Conservation (phyloP, 2,329 filamentous ascomycete species). For the Pseudogymnoascus sp. region DNA sequence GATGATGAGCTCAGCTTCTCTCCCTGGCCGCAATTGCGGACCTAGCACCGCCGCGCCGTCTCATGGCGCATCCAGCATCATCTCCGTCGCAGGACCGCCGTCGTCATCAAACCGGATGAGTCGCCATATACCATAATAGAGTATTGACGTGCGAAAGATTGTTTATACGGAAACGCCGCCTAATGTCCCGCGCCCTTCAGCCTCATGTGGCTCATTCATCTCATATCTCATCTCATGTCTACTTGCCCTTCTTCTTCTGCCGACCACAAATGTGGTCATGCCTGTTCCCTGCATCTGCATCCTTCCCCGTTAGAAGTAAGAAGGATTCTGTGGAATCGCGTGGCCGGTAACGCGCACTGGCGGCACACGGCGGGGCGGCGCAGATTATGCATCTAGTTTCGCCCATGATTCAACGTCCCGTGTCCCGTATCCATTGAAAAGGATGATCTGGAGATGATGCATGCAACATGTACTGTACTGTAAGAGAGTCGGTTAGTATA, state of each 20-base stretch:
- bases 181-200: not conserved
- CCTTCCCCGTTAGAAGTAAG: not conserved
- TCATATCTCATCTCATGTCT: not conserved
- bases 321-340: not conserved
- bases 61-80: not conserved
- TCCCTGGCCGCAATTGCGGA: not conserved
- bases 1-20: not conserved
- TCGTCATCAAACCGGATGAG: not conserved
- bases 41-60: not conserved
- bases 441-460: not conserved
- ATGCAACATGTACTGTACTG: not conserved
- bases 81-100: not conserved
- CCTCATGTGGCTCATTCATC: constrained; percentile 1
- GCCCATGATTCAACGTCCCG: not conserved
- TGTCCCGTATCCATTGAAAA: not conserved
- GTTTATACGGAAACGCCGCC: not conserved
- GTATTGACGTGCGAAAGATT: not conserved
- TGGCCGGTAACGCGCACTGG: not conserved
- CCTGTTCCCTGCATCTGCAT: not conserved
- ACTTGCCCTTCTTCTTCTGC: not conserved
- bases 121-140: not conserved
- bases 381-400: not conserved
- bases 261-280: not conserved
- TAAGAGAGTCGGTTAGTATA: not conserved
- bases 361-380: not conserved